These are phyloP conservation scores for Suillus lakei DNA, from an alignment of 768 basidiomycete genomes.

Conservation along the genomic window DNA sequence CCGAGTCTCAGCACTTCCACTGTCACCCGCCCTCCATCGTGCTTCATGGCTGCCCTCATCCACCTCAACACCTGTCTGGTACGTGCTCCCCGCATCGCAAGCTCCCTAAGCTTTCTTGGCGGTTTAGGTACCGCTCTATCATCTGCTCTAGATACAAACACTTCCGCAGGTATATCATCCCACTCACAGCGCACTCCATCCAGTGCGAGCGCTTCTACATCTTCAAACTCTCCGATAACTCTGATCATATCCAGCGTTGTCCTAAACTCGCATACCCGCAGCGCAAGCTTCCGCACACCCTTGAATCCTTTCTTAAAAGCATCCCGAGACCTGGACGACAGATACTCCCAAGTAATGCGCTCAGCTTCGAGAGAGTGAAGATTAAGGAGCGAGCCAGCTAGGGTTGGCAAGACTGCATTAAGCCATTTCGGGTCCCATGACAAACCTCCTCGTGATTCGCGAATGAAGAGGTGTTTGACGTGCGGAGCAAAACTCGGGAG, in stretches of 20 bases:
- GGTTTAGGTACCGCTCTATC: slow-evolving; percentile 17
- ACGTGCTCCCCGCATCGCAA: slow-evolving; percentile 28
- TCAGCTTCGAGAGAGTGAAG: slow-evolving; percentile 34
- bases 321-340: slow-evolving; percentile 30
- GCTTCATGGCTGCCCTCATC: slow-evolving; percentile 26
- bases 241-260: slow-evolving; percentile 31
- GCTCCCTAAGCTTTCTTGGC: slow-evolving; percentile 26
- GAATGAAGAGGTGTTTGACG: slow-evolving; percentile 28
- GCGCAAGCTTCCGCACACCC: slow-evolving; percentile 20
- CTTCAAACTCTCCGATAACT: slow-evolving; percentile 32
- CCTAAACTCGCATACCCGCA: slow-evolving; percentile 31
- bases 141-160: slow-evolving; percentile 8
- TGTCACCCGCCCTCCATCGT: slow-evolving; percentile 6
- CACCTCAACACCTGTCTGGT: slow-evolving; percentile 34
- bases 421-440: slow-evolving; percentile 40
- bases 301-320: slow-evolving; percentile 32
- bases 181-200: slow-evolving; percentile 31
- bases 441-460: slow-evolving; percentile 33
- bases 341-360: slow-evolving; percentile 36
- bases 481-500: slow-evolving; percentile 68
- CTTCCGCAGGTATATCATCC: slow-evolving; percentile 1
- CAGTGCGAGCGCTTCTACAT: slow-evolving; percentile 31
- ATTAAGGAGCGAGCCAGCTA: slow-evolving; percentile 23
- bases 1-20: slow-evolving; percentile 30
- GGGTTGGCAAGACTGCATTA: slow-evolving; percentile 30